Conservation (phyloP, 805 yeast genomes). For the Nematodospora valgi region DNA sequence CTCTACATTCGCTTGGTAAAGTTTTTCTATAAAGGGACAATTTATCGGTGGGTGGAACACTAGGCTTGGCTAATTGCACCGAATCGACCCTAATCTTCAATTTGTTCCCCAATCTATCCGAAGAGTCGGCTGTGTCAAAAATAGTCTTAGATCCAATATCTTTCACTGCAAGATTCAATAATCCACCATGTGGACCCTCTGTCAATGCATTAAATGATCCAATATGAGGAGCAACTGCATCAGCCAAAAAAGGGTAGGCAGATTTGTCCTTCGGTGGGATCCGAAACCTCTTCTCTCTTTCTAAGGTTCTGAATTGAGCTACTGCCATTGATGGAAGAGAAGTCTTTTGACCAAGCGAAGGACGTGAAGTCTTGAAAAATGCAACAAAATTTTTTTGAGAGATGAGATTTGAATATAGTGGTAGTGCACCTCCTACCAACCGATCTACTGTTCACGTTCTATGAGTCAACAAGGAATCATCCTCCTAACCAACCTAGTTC, state of each 20-base stretch:
- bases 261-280: constrained; percentile 88
- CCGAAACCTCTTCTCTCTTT: constrained; percentile 78
- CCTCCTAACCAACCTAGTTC: too few relatives aligned
- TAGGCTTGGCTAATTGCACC: constrained; percentile 83
- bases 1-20: constrained; percentile 81
- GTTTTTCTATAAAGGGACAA: constrained; percentile 73
- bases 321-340: constrained; percentile 29
- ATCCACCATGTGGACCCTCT: constrained; percentile 82
- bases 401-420: constrained; percentile 4
- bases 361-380: neutral
- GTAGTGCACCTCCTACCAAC: constrained; percentile 1
- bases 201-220: constrained; percentile 95
- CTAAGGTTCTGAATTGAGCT: constrained; percentile 76
- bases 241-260: constrained; percentile 68
- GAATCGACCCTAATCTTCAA: constrained; percentile 80
- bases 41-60: constrained; percentile 67
- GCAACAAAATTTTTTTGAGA: constrained; percentile 1
- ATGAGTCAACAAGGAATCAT: too few relatives aligned
- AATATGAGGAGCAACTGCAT: constrained; percentile 92
- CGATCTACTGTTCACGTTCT: neutral
- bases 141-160: constrained; percentile 86
- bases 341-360: constrained; percentile 1
- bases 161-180: constrained; percentile 77
- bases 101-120: constrained; percentile 78
- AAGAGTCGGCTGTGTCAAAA: constrained; percentile 71